Evolutionary conservation across 169 alveolate species (phyloP).

Genomic region (Babesia ovis): DNA sequence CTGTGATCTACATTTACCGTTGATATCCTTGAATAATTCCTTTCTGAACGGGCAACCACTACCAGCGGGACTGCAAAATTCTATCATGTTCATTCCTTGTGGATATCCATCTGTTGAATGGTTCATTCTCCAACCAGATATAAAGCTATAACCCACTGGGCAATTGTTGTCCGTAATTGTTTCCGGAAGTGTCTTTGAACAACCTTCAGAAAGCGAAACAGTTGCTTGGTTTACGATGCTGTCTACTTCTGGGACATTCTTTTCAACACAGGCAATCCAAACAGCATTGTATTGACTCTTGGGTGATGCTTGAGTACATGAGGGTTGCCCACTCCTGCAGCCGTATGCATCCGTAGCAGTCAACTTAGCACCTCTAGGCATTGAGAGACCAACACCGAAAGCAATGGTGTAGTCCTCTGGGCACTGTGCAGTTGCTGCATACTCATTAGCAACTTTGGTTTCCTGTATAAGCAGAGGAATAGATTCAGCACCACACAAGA

Average conservation of each 20-base stretch:
- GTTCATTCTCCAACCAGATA: conserved; percentile 34
- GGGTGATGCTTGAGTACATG: conserved; percentile 52
- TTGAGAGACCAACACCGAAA: conserved; percentile 54
- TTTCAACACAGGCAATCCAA: conserved; percentile 69
- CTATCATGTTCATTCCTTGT: neutral
- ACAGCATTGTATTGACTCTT: conserved; percentile 38
- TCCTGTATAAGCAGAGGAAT: conserved; percentile 75
- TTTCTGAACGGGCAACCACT: conserved; percentile 43
- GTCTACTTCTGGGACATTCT: conserved; percentile 51
- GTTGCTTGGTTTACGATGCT: conserved; percentile 48
- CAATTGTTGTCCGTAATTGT: conserved; percentile 39
- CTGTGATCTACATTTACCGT: conserved; percentile 22
- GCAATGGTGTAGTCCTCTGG: conserved; percentile 61
- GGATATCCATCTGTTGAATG: neutral
- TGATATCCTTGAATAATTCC: neutral
- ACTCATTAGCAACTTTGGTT: conserved; percentile 6
- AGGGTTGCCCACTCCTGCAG: conserved; percentile 51
- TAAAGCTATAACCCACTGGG: conserved; percentile 23
- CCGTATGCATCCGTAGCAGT: conserved; percentile 39
- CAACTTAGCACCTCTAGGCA: conserved; percentile 43
- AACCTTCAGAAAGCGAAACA: conserved; percentile 10
- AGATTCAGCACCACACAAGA: conserved; percentile 74
- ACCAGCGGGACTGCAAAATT: neutral
- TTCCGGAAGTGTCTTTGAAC: conserved; percentile 8
- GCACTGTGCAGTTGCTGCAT: conserved; percentile 51